Conservation (phyloP, 1,139 yeast genomes). For the Geotrichum phurueaensis region DNA sequence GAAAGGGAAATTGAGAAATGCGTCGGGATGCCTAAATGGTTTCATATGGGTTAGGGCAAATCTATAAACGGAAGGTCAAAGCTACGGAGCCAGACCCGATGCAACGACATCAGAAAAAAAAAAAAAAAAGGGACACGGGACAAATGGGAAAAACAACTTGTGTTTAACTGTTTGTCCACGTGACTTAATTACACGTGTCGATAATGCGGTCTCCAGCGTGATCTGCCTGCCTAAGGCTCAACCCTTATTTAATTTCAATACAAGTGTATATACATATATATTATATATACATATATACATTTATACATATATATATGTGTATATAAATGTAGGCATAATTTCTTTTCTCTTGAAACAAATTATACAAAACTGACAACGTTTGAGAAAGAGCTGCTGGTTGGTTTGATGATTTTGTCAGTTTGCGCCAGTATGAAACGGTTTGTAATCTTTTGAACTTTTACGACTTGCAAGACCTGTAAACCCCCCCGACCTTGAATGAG, state of each 20-base stretch:
- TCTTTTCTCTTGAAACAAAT: no score
- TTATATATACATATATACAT: no score
- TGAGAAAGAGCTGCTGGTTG: background rate
- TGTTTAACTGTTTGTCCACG: background rate
- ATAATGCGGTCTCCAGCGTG: background rate
- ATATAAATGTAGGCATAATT: no score
- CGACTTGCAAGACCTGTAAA: background rate
- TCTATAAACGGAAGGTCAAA: background rate
- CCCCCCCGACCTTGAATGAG: no score
- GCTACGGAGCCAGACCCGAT: background rate
- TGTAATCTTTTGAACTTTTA: background rate
- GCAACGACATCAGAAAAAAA: background rate
- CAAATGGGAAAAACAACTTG: no score
- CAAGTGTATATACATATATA: no score
- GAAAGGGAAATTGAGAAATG: background rate
- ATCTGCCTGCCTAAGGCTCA: background rate
- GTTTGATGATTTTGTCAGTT: background rate
- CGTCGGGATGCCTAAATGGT: background rate
- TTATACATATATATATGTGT: no score
- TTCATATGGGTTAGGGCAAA: background rate
- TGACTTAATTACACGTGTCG: background rate
- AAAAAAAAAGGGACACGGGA: background rate
- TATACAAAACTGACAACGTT: no score
- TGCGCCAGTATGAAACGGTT: background rate
- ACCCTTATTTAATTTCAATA: background rate